phyloP scores from a whole-genome alignment of 2,329 filamentous ascomycete species.

The Hypomyces perniciosus region DNA sequence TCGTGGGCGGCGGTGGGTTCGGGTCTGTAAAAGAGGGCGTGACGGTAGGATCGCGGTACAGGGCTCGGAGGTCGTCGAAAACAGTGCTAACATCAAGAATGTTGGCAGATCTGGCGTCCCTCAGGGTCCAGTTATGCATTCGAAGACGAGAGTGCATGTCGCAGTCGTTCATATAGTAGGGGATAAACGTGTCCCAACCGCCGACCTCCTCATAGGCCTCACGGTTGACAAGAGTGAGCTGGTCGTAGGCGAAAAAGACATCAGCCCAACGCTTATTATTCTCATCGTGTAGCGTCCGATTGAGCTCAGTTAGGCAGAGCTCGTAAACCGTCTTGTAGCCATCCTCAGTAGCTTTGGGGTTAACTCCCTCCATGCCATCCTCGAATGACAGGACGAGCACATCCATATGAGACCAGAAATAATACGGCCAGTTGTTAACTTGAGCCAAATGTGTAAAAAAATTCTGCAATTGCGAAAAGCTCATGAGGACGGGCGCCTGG shows the following conservation, averaged over 20 bases:
- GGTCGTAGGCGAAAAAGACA: slow-evolving; percentile 54
- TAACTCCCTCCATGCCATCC: slow-evolving; percentile 29
- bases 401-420: slow-evolving; percentile 55
- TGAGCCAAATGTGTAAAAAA: slow-evolving; percentile 44
- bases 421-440: slow-evolving; percentile 38
- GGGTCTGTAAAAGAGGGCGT: slow-evolving; percentile 32
- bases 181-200: slow-evolving; percentile 53
- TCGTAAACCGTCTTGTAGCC: slow-evolving; percentile 39
- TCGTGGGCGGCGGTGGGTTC: slow-evolving; percentile 25
- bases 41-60: slow-evolving; percentile 38
- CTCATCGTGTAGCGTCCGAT: slow-evolving; percentile 19
- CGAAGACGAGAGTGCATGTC: slow-evolving; percentile 46
- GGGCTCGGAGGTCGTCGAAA: slow-evolving; percentile 39
- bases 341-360: slow-evolving; percentile 25
- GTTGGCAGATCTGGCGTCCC: slow-evolving; percentile 33
- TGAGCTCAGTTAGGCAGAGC: slow-evolving; percentile 32
- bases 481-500: slow-evolving; percentile 45
- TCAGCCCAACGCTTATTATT: slow-evolving; percentile 40
- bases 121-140: slow-evolving; percentile 39
- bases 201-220: slow-evolving; percentile 44
- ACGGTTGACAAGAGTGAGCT: slow-evolving; percentile 51
- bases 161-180: slow-evolving; percentile 53
- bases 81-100: slow-evolving; percentile 40
- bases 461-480: slow-evolving; percentile 51
- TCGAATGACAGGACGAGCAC: slow-evolving; percentile 39